phyloP scores from a whole-genome alignment of 352 stramenopile genomes.

The Pythium plurisporium region DNA sequence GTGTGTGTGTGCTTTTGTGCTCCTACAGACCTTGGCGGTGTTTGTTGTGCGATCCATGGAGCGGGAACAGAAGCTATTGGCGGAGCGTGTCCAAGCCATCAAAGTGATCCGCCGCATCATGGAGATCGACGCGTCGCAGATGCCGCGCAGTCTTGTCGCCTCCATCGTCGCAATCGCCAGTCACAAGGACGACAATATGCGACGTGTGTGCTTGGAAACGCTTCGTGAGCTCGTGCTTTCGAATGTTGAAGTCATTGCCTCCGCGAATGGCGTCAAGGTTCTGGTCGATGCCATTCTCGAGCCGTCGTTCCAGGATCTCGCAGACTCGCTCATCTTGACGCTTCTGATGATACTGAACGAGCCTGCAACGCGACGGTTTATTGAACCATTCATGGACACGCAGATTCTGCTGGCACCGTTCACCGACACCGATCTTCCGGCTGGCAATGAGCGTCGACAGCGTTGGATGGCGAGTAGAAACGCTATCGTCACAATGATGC shows the following conservation, averaged over 20 bases:
- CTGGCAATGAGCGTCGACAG: conserved; percentile 78
- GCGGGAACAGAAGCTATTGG: conserved; percentile 81
- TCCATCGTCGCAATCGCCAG: conserved; percentile 81
- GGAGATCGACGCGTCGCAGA: conserved; percentile 80
- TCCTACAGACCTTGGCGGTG: conserved; percentile 52
- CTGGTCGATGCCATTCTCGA: conserved; percentile 86
- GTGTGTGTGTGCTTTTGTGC: not conserved
- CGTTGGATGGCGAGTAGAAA: conserved; percentile 89
- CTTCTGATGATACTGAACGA: conserved; percentile 85
- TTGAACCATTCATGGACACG: conserved; percentile 86
- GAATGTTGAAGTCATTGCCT: conserved; percentile 79
- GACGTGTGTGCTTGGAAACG: conserved; percentile 82
- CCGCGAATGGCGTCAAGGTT: conserved; percentile 79
- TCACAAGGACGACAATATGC: conserved; percentile 88
- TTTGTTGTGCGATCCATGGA: conserved; percentile 84
- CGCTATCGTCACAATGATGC: conserved; percentile 88
- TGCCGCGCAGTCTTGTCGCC: conserved; percentile 77
- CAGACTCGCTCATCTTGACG: conserved; percentile 82
- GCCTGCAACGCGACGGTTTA: conserved; percentile 76
- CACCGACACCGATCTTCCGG: conserved; percentile 83
- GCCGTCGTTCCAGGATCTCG: conserved; percentile 82
- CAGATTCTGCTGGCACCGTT: conserved; percentile 84
- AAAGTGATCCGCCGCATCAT: conserved; percentile 84
- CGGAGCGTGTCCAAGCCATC: conserved; percentile 81
- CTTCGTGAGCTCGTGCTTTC: conserved; percentile 74